phyloP scores from a whole-genome alignment of 73 alveolate genomes.

The Paramecium tetraurelia region DNA sequence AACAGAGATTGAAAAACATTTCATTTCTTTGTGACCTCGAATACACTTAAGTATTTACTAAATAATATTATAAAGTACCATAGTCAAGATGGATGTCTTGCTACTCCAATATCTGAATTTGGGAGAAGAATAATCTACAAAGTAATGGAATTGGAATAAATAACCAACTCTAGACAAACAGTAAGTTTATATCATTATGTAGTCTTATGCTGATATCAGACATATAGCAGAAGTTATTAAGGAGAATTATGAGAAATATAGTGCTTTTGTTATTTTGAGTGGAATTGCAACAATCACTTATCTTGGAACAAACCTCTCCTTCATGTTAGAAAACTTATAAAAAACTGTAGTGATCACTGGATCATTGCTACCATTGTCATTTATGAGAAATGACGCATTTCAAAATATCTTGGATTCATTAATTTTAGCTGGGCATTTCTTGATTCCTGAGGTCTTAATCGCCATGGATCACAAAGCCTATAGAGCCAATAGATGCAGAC shows the following conservation, averaged over 20 bases:
- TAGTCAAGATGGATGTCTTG: constrained; percentile 48
- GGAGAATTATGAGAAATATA: constrained; percentile 59
- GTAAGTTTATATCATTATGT: background rate
- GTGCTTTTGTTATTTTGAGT: constrained; percentile 63
- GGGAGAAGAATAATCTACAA: constrained; percentile 43
- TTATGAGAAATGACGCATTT: constrained; percentile 68
- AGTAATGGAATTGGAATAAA: constrained; percentile 48
- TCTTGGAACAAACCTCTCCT: constrained; percentile 56
- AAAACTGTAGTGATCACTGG: constrained; percentile 69
- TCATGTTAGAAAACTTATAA: constrained; percentile 62
- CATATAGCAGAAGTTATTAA: constrained; percentile 47
- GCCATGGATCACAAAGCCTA: constrained; percentile 33
- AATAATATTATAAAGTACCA: background rate
- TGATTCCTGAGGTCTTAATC: constrained; percentile 55
- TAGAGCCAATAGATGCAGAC: constrained; percentile 59
- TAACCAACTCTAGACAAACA: background rate
- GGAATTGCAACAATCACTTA: constrained; percentile 71
- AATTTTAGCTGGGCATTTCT: constrained; percentile 60
- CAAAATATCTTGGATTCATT: constrained; percentile 46
- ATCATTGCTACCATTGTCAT: constrained; percentile 63
- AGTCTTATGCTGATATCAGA: constrained; percentile 12
- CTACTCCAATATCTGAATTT: constrained; percentile 46
- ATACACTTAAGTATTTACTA: constrained; percentile 18
- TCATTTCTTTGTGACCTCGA: constrained; percentile 55
- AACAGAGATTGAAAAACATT: background rate